These are phyloP conservation scores for Russula griseocarnosa DNA, from an alignment of 768 basidiomycete species.

Conservation along the genomic window DNA sequence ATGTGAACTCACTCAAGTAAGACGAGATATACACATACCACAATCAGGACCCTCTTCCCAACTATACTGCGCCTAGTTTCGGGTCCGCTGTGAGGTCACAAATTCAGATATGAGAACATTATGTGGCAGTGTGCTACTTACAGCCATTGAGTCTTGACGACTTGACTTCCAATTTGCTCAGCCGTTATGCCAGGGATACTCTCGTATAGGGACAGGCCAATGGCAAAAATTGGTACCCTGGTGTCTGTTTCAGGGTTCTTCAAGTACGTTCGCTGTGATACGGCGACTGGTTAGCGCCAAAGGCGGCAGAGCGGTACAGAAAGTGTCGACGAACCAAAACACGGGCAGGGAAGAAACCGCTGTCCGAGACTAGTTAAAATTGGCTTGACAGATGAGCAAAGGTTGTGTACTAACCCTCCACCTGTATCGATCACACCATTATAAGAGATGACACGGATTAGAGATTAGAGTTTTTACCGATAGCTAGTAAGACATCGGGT, in stretches of 20 bases:
- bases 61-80: constrained; percentile 66
- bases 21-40: constrained; percentile 47
- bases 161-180: constrained; percentile 75
- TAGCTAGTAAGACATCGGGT: constrained; percentile 82
- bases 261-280: constrained; percentile 72
- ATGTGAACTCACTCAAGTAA: constrained; percentile 8
- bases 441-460: background rate
- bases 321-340: constrained; percentile 52
- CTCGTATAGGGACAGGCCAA: constrained; percentile 94
- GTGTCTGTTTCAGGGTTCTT: constrained; percentile 64
- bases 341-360: constrained; percentile 94
- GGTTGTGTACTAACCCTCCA: constrained; percentile 72
- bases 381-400: constrained; percentile 19
- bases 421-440: constrained; percentile 40
- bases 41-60: constrained; percentile 77
- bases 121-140: constrained; percentile 19
- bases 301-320: too few species aligned
- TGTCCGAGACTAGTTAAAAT: constrained; percentile 35
- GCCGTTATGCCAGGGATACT: constrained; percentile 69
- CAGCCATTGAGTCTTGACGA: constrained; percentile 97
- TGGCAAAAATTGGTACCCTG: constrained; percentile 91
- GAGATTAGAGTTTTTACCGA: constrained; percentile 47
- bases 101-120: constrained; percentile 9
- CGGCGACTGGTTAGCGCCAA: constrained; percentile 3
- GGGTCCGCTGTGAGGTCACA: constrained; percentile 46